Conservation (phyloP, 257 asterid species). For the Solanum chiquidenum region DNA sequence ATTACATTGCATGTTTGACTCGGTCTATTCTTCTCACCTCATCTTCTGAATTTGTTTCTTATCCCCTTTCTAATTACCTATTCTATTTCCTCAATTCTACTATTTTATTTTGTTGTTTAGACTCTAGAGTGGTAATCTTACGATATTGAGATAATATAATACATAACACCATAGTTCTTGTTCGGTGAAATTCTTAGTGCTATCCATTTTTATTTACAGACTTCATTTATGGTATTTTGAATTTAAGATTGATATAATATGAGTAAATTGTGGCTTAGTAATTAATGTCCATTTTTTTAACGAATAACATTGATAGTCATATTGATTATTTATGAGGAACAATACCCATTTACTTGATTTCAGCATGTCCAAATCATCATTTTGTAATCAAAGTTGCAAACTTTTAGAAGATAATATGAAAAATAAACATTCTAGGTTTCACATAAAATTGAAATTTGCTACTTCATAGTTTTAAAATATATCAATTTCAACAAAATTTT, state of each 20-base stretch:
- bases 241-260: no score
- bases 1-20: neutral
- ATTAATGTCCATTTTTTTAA: neutral
- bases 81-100: neutral
- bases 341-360: neutral
- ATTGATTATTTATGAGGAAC: neutral
- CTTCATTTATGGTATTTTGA: neutral
- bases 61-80: neutral
- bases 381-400: neutral
- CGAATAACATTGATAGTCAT: neutral
- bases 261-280: rapidly evolving
- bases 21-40: neutral
- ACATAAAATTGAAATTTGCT: neutral
- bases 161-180: neutral
- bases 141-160: neutral
- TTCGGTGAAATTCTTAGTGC: neutral
- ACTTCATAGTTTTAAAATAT: neutral
- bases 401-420: neutral
- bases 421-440: neutral
- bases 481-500: neutral
- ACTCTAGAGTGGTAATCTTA: neutral
- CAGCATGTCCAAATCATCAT: neutral
- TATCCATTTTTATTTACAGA: neutral
- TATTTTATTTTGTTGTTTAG: neutral
- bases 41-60: neutral